Conservation (phyloP, 169 alveolate genomes). For the Plasmodium knowlesi region DNA sequence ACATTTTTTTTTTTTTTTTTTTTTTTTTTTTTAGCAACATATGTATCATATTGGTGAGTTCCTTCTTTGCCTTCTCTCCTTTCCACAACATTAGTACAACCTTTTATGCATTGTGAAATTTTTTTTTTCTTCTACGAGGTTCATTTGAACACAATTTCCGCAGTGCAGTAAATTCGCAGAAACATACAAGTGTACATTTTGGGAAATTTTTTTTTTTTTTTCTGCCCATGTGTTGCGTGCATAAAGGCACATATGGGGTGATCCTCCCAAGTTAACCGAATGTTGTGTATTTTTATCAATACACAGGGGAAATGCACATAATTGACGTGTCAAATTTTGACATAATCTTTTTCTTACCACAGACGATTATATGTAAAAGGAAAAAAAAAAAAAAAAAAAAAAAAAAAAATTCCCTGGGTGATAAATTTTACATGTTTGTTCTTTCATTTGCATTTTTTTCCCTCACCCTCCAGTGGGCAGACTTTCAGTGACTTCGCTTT, state of each 20-base stretch:
- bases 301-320: neutral
- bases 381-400: neutral
- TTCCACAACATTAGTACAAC: neutral
- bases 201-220: neutral
- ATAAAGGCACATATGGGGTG: neutral
- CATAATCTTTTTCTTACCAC: neutral
- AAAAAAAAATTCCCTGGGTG: neutral
- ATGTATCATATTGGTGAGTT: neutral
- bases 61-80: neutral
- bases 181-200: neutral
- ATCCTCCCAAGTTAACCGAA: neutral
- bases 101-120: neutral
- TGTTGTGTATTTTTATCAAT: neutral
- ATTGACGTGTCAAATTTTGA: neutral
- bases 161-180: neutral
- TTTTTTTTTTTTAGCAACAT: neutral
- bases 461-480: neutral
- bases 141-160: neutral
- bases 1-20: neutral
- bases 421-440: neutral
- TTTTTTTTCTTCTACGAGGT: neutral
- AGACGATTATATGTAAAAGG: neutral
- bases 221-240: slow-evolving; percentile 1
- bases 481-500: neutral
- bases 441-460: neutral